Evolutionary conservation across 441 rosid species (phyloP).

Genomic region (Adansonia gregorii): DNA sequence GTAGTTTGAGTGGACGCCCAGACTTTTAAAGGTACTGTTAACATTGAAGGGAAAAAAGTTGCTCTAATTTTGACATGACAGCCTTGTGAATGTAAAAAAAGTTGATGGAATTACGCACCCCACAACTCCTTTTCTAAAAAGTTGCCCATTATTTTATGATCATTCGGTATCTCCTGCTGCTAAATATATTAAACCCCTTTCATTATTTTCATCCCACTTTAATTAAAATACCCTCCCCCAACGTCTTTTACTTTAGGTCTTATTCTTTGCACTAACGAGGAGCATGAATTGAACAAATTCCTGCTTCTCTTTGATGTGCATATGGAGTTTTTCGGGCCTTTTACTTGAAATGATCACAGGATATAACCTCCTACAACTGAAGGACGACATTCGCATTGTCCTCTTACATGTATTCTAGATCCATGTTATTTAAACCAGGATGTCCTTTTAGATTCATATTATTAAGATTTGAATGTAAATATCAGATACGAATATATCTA

Average conservation of each 20-base stretch:
- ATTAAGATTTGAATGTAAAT: too few species aligned
- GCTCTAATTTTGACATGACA: constrained; percentile 82
- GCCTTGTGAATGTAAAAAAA: constrained; percentile 62
- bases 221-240: constrained; percentile 13
- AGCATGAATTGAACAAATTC: constrained; percentile 14
- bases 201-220: not conserved
- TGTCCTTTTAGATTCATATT: too few species aligned
- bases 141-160: constrained; percentile 38
- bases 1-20: constrained; percentile 48
- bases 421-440: not conserved
- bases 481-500: not conserved
- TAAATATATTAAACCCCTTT: too few species aligned
- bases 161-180: not conserved
- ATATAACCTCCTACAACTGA: not conserved
- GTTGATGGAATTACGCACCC: constrained; percentile 66
- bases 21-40: constrained; percentile 48
- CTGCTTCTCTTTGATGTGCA: constrained; percentile 12
- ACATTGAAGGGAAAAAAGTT: constrained; percentile 57
- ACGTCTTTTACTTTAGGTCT: not conserved
- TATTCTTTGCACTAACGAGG: constrained; percentile 5
- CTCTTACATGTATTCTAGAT: not conserved
- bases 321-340: not conserved
- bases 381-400: not conserved
- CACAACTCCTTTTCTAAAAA: constrained; percentile 49
- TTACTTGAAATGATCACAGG: constrained; percentile 13